Base-by-base conservation (phyloP, 768 basidiomycete genomes). In the Amanita pseudoporphyria region DNA sequence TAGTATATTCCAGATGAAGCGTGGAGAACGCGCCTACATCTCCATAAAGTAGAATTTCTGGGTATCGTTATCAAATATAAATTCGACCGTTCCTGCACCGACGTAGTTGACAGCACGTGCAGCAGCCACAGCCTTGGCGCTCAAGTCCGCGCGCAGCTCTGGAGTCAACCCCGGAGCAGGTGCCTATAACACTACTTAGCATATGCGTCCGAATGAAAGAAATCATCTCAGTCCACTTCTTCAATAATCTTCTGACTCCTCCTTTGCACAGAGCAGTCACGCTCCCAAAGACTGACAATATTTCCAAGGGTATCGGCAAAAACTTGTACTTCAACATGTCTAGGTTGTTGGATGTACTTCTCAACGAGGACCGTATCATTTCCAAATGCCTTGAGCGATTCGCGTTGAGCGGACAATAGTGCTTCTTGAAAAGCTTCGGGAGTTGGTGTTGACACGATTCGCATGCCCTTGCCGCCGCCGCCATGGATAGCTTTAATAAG, bases 401-500 rank as follows among this genome's bases (percentile, higher is more conserved):
- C 93, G 42, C 94, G 79, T 61, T 90, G 80, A 1, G 94, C 93
- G n/a, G 87, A 87, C 32, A 77, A 76, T 5, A 97, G 71, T 2
- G 87, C 84, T 53, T 91, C 88, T 53, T 75, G 66, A 57, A 97
- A 95, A 13, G 83, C 81, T 36, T 71, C 70, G n/a, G 74, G 65
- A 2, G 77, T 72, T 19, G 77, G 67, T 16, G 67, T 67, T 10
- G 65, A 67, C 2, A 91, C 89, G 9, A 80, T 81, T 37, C 91
- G 83, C 92, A 96, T 96, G 37, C 93, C 93, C 62, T 96, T 96
- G 1, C 93, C 94, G 5, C 93, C 93, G 14, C 93, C 94, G 21
- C 94, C 93, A 56, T 94, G 86, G 40, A 93, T 84, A n/a, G 93
- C 94, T 61, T 97, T 97, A 66, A 97, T 96, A 24, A 97, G 71